Evolutionary conservation across 2,329 filamentous ascomycete genomes (phyloP).

Genomic region (Exophiala dermatitidis): DNA sequence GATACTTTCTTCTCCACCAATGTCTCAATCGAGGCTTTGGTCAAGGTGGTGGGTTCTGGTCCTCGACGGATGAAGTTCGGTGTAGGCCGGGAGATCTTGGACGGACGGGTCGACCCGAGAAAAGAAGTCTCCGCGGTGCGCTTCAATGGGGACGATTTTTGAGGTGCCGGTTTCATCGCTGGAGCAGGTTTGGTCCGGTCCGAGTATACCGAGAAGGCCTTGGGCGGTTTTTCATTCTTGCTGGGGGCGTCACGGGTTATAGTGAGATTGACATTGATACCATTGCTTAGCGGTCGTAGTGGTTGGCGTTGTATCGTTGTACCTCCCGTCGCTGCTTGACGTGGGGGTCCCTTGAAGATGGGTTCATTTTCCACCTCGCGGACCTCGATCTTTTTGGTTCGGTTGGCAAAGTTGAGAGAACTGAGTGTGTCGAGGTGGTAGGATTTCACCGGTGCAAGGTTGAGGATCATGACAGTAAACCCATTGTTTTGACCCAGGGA

Average conservation of each 20-base stretch:
- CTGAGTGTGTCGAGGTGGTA: slow-evolving; percentile 92
- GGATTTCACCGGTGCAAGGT: slow-evolving; percentile 80
- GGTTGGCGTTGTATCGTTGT: slow-evolving; percentile 59
- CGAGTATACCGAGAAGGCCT: slow-evolving; percentile 79
- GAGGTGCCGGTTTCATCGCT: slow-evolving; percentile 21
- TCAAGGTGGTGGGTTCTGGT: slow-evolving; percentile 33
- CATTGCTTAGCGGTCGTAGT: slow-evolving; percentile 66
- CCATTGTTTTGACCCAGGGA: slow-evolving; percentile 91
- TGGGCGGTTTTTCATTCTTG: slow-evolving; percentile 62
- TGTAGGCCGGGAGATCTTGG: slow-evolving; percentile 37
- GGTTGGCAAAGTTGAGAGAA: slow-evolving; percentile 88
- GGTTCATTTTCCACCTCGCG: slow-evolving; percentile 94
- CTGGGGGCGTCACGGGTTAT: slow-evolving; percentile 46
- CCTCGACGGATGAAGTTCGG: slow-evolving; percentile 22
- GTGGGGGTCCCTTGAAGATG: slow-evolving; percentile 68
- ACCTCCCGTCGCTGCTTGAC: slow-evolving; percentile 42
- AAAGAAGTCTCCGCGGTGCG: slow-evolving; percentile 32
- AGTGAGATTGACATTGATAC: slow-evolving; percentile 64
- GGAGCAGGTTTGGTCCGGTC: slow-evolving; percentile 54
- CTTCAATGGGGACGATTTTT: slow-evolving; percentile 39
- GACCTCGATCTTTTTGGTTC: slow-evolving; percentile 93
- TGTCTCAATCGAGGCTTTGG: slow-evolving; percentile 70
- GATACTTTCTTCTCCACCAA: slow-evolving; percentile 88
- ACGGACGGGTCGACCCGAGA: slow-evolving; percentile 36
- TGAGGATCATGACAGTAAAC: slow-evolving; percentile 92